phyloP scores from a whole-genome alignment of 305 asterid genomes.

The Euphrasia arctica region DNA sequence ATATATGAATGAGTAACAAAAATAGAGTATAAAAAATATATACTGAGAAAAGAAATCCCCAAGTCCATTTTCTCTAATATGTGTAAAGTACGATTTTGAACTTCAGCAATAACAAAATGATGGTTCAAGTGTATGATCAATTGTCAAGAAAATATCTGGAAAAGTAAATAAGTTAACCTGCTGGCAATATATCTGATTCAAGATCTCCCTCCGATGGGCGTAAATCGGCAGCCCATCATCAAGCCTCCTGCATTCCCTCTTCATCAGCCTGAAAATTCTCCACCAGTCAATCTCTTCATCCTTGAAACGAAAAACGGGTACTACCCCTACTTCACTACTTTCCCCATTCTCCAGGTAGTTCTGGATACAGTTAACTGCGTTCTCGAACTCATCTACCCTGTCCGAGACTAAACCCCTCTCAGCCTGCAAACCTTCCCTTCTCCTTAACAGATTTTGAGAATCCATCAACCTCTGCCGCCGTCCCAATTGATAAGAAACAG shows the following conservation, averaged over 20 bases:
- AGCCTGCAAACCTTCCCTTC: constrained; percentile 36
- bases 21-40: no score
- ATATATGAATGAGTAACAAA: no score
- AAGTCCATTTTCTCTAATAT: not conserved
- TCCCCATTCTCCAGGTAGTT: constrained; percentile 42
- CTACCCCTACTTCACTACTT: constrained; percentile 25
- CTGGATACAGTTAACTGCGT: constrained; percentile 46
- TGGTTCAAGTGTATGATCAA: not conserved
- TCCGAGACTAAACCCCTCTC: constrained; percentile 49
- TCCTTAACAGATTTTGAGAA: constrained; percentile 28
- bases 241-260: constrained; percentile 79
- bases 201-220: constrained; percentile 47
- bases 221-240: constrained; percentile 85
- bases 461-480: constrained; percentile 12
- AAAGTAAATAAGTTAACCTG: constrained; percentile 48
- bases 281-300: constrained; percentile 52
- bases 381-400: constrained; percentile 62
- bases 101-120: no score
- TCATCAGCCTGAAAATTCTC: constrained; percentile 50
- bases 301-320: constrained; percentile 34
- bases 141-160: not conserved
- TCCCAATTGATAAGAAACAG: constrained; percentile 8
- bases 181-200: constrained; percentile 46
- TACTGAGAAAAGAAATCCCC: not conserved
- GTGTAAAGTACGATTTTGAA: not conserved